These are phyloP conservation scores for Calophaca sinica DNA, from an alignment of 306 rosid species.

Conservation along the genomic window DNA sequence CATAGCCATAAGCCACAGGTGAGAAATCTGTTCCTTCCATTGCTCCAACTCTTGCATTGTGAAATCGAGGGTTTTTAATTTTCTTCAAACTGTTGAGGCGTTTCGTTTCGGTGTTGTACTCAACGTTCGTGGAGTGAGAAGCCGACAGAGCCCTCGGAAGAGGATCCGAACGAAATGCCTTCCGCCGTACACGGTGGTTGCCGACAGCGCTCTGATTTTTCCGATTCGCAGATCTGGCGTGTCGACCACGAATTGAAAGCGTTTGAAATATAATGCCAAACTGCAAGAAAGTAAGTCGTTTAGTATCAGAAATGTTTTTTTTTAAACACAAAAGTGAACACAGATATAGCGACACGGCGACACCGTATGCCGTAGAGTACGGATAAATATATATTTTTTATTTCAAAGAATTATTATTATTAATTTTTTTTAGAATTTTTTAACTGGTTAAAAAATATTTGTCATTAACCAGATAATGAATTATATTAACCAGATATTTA, in stretches of 20 bases:
- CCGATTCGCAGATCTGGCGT: slow-evolving; percentile 38
- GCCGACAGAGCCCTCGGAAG: neutral
- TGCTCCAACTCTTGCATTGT: slow-evolving; percentile 61
- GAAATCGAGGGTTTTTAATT: neutral
- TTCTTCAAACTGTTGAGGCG: neutral
- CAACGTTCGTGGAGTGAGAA: neutral
- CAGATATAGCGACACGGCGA: too few relatives aligned
- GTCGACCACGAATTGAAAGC: neutral
- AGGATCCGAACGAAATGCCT: too few relatives aligned
- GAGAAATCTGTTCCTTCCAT: slow-evolving; percentile 57
- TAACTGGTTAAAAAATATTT: too few relatives aligned
- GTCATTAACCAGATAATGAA: too few relatives aligned
- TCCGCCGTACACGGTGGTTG: slow-evolving; percentile 36
- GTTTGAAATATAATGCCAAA: neutral
- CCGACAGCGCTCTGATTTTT: slow-evolving; percentile 1
- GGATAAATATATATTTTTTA: too few relatives aligned
- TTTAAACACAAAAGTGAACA: too few relatives aligned
- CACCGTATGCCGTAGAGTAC: too few relatives aligned
- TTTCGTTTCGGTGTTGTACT: slow-evolving; percentile 8
- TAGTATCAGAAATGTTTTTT: too few relatives aligned
- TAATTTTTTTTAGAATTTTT: too few relatives aligned
- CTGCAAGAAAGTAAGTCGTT: too few relatives aligned
- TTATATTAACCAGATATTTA: too few relatives aligned
- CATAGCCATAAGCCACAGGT: slow-evolving; percentile 46
- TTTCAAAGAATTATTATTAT: too few relatives aligned